Evolutionary conservation across 108 stramenopile species (phyloP), one percentile per base, ranked within the genome.

Genomic region (Ochromonas danica): DNA sequence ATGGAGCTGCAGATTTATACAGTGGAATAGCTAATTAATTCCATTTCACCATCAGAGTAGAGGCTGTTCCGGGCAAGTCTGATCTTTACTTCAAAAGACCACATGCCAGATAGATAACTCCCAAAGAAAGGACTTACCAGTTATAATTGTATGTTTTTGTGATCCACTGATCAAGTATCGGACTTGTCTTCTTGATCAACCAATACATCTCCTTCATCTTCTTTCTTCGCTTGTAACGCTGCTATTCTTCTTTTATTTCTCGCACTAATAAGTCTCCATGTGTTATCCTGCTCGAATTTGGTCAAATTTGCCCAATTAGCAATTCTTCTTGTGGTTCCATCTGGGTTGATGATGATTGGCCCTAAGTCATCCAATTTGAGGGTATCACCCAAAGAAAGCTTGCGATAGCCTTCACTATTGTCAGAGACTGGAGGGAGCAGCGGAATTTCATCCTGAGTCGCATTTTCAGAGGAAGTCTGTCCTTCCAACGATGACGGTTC

Each of bases 311-410:
- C 25, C 72, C 72, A 75, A 36, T 75, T 75, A 3, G 72, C 40
- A 10, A 75, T 75, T 57, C 72, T 6, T 28, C 72, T 6, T 10
- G 31, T 45, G 6, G 72, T 75, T 45, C 72, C 72, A 36, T 75
- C 72, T 6, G 40, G 3, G 31, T 75, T 75, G 40, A 75, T 33
- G 28, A 75, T 75, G 40, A 75, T 75, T 45, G 72, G 72, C 3
- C 72, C 72, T 10, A 75, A 42, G 6, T 75, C 31, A 75, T 75
- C 72, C 72, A 67, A 14, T 25, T 3, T 14, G 10, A 67, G 3
- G 25, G 63, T 35, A 22, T 28, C 27, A 14, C 63, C 63, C 33
- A 67, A 36, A 3, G 3, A 14, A 6, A 67, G 6, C 31, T 67
- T 22, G 6, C 45, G 6, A 51, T 14, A 6, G 6, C 45, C 14